Evolutionary conservation across 2,329 filamentous ascomycete genomes (phyloP), one percentile per base, ranked within the genome.

Genomic region (Phaeoacremonium minimum): DNA sequence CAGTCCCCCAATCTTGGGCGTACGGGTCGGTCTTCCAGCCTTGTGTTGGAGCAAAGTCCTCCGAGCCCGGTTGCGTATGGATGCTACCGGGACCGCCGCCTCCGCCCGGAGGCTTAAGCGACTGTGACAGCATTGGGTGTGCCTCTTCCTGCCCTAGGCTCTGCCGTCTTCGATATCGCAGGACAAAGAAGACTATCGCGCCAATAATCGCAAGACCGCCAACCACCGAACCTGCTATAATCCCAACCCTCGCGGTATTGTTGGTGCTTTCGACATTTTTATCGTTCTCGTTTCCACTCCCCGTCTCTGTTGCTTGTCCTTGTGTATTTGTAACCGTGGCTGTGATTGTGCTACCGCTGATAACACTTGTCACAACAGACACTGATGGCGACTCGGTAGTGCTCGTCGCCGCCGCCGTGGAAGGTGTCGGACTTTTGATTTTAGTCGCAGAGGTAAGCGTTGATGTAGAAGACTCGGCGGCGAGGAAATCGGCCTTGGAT

Each of bases 401-500:
- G 0, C 36, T 40, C 8, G 42, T 36, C 7, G 49, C 34, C 12
- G 38, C 43, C n/a, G 40, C 43, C 4, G 46, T 38, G 4, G 50
- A 29, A 3, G 50, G 45, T 8, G 48, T 41, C 7, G 42, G 39
- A 13, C 42, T 37, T 15, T 46, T 36, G 11, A 46, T 39, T 15
- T 38, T 40, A n/a, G 36, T 40, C 4, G 41, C 15, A 13, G 43
- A 20, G 14, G 40, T 38, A 4, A 46, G 29, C 2, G 46, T 30
- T 5, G 45, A 12, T 5, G 42, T 41, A 7, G 48, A 38, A 5
- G 42, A 36, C 26, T 52, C 63, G 9, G 55, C 53, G 1, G 50
- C 49, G 37, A 71, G 37, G 42, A 71, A 76, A 15, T 65, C 56
- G 16, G 54, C 45, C 46, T 67, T 53, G 13, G 55, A 55, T 0